phyloP scores from a whole-genome alignment of 306 rosid species.

The Cucurbita moschata region DNA sequence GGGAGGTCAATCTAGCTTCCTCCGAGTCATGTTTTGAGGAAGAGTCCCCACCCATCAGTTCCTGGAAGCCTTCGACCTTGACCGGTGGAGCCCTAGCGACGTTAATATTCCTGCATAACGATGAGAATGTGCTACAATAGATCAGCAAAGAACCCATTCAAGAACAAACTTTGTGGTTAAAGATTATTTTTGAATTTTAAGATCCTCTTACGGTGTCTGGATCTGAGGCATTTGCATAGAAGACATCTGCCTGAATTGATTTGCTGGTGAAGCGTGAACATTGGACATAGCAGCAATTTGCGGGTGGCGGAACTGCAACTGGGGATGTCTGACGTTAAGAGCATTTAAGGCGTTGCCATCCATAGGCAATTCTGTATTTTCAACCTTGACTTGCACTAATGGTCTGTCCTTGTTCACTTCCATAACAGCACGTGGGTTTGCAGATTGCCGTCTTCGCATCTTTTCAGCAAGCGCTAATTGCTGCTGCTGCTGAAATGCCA shows the following conservation, averaged over 20 bases:
- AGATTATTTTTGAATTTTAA: conserved; percentile 2
- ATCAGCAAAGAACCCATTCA: conserved; percentile 1
- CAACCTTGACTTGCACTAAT: conserved; percentile 77
- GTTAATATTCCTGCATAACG: conserved; percentile 45
- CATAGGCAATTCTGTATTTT: conserved; percentile 50
- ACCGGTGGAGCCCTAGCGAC: conserved; percentile 78
- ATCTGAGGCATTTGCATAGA: conserved; percentile 50
- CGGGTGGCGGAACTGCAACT: conserved; percentile 70
- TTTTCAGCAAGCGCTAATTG: conserved; percentile 38
- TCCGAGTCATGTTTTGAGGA: conserved; percentile 71
- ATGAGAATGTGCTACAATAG: conserved; percentile 2
- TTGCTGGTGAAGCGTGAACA: conserved; percentile 40
- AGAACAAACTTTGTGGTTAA: not conserved
- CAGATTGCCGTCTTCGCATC: conserved; percentile 40
- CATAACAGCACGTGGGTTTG: conserved; percentile 46
- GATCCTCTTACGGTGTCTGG: conserved; percentile 53
- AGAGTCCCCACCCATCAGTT: conserved; percentile 81
- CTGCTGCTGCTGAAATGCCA: conserved; percentile 39
- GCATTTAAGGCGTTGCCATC: conserved; percentile 43
- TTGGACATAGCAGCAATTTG: conserved; percentile 56
- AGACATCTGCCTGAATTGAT: conserved; percentile 62
- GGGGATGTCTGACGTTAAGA: conserved; percentile 42
- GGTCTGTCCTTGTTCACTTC: conserved; percentile 71
- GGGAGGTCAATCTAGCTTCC: conserved; percentile 63
- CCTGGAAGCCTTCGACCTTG: conserved; percentile 87